phyloP scores from a whole-genome alignment of 176 grass and related monocot species.

The Typha latifolia region DNA sequence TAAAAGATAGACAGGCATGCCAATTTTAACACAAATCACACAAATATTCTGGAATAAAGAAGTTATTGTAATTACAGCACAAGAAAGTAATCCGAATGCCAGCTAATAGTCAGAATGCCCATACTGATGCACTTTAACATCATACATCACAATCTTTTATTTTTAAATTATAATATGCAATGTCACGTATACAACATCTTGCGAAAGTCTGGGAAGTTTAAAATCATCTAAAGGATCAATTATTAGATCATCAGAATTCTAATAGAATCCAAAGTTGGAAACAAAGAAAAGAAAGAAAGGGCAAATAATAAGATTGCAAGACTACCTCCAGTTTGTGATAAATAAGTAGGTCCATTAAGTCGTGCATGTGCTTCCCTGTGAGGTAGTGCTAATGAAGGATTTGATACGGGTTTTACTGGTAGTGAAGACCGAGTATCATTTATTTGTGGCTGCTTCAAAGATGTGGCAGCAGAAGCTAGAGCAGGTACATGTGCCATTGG shows the following conservation, averaged over 20 bases:
- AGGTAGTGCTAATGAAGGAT: conserved; percentile 27
- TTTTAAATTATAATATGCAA: too few species aligned
- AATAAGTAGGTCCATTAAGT: conserved; percentile 39
- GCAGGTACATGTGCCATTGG: conserved; percentile 22
- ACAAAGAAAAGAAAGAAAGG: conserved; percentile 11
- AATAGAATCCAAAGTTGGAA: background rate
- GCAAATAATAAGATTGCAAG: conserved; percentile 17
- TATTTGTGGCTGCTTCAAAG: conserved; percentile 28
- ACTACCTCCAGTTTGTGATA: conserved; percentile 45
- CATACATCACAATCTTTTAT: too few species aligned
- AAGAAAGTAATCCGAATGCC: too few species aligned
- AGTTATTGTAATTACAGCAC: too few species aligned
- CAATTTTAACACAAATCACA: too few species aligned
- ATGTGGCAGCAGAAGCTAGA: conserved; percentile 25
- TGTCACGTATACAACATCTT: too few species aligned
- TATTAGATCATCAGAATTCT: background rate
- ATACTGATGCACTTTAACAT: too few species aligned
- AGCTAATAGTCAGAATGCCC: too few species aligned
- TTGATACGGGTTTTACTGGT: conserved; percentile 29
- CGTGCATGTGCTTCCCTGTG: conserved; percentile 37
- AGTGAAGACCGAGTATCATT: conserved; percentile 37
- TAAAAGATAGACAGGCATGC: too few species aligned
- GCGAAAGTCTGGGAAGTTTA: too few species aligned
- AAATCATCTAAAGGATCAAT: too few species aligned
- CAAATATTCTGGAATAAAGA: too few species aligned